phyloP scores from a whole-genome alignment of 805 yeast species.

The Nakazawaea pomicola region DNA sequence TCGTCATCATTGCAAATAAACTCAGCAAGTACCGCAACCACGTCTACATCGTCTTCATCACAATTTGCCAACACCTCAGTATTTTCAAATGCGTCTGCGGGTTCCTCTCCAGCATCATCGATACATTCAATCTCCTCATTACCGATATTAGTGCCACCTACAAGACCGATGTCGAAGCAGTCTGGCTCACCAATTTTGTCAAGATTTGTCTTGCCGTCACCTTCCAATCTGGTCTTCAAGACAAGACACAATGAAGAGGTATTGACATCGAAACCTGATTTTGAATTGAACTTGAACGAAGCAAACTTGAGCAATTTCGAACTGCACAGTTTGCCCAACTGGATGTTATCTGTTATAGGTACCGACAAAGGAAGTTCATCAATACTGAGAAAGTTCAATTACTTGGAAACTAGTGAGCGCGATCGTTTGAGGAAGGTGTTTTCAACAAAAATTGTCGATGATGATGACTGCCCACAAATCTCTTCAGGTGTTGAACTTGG shows the following conservation, averaged over 20 bases:
- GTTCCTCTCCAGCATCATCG: constrained; percentile 13
- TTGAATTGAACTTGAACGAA: constrained; percentile 19
- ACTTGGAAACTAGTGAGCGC: constrained; percentile 66
- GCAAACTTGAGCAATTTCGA: constrained; percentile 18
- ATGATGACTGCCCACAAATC: constrained; percentile 37
- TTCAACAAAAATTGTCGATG: constrained; percentile 17
- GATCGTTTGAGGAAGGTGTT: constrained; percentile 51
- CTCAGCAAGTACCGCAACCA: too few relatives aligned
- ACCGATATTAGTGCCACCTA: constrained; percentile 5
- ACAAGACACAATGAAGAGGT: constrained; percentile 52
- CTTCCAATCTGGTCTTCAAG: constrained; percentile 38
- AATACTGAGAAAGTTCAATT: constrained; percentile 51
- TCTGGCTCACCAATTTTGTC: constrained; percentile 36
- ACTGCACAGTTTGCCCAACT: constrained; percentile 38
- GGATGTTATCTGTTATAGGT: constrained; percentile 41
- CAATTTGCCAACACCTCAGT: constrained; percentile 15
- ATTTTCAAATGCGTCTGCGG: background rate
- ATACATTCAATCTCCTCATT: constrained; percentile 19
- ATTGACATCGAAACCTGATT: constrained; percentile 22
- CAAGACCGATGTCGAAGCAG: constrained; percentile 14
- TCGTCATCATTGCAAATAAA: constrained; percentile 17
- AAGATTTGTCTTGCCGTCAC: constrained; percentile 49
- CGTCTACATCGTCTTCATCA: constrained; percentile 20
- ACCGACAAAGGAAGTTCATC: constrained; percentile 31
- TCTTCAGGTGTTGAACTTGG: constrained; percentile 81